phyloP scores from a whole-genome alignment of 2,329 filamentous ascomycete species.

The Neurospora crassa region DNA sequence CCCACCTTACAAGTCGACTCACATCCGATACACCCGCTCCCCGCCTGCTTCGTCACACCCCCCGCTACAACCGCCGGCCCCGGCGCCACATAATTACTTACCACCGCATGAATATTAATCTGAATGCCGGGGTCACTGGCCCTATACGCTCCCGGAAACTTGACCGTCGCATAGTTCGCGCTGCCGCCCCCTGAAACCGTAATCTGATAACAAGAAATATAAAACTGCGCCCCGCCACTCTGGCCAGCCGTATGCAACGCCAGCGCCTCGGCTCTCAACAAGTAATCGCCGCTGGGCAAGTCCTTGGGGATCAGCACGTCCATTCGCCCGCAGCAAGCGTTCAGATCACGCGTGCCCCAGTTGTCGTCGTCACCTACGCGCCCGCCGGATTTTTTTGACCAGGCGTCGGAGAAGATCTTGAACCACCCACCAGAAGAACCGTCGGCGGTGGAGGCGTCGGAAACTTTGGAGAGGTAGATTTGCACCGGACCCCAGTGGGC shows the following conservation, averaged over 20 bases:
- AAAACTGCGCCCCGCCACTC: constrained; percentile 26
- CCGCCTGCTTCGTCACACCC: constrained; percentile 30
- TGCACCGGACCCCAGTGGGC: constrained; percentile 42
- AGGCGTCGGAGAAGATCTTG: constrained; percentile 39
- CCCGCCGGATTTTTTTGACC: constrained; percentile 23
- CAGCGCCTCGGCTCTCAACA: constrained; percentile 39
- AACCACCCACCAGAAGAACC: constrained; percentile 35
- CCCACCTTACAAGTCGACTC: constrained; percentile 32
- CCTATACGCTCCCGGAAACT: constrained; percentile 34
- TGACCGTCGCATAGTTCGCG: constrained; percentile 22
- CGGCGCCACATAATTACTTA: constrained; percentile 31
- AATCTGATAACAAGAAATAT: constrained; percentile 30
- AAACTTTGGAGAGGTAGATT: constrained; percentile 38
- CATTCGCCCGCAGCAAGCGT: constrained; percentile 30
- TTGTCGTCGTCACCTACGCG: constrained; percentile 32
- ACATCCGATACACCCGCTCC: constrained; percentile 30
- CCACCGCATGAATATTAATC: constrained; percentile 35
- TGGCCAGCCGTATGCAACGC: constrained; percentile 34
- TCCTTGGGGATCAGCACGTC: constrained; percentile 26
- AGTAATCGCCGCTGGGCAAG: constrained; percentile 28
- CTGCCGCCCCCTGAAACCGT: constrained; percentile 22
- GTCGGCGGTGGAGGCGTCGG: constrained; percentile 33
- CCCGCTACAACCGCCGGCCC: constrained; percentile 32
- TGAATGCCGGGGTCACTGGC: constrained; percentile 34
- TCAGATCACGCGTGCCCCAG: constrained; percentile 36